Evolutionary conservation across 2,329 filamentous ascomycete species (phyloP).

Genomic region (Teratosphaeria gauchensis): DNA sequence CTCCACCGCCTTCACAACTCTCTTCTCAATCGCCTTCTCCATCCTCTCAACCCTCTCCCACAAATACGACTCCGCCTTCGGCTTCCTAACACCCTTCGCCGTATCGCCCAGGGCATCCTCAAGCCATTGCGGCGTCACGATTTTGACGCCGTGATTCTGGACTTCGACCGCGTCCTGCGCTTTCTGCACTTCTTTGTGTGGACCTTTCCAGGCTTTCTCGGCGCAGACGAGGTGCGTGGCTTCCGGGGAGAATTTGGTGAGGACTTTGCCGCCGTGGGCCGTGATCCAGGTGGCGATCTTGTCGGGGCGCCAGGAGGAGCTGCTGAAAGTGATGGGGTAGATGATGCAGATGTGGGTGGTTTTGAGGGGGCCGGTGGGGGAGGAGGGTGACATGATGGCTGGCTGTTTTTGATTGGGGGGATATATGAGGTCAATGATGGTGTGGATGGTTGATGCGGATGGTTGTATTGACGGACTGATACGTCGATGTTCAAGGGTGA

Average conservation of each 20-base stretch:
- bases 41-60: conserved; percentile 18
- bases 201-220: conserved; percentile 44
- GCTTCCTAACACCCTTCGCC: conserved; percentile 12
- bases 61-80: conserved; percentile 26
- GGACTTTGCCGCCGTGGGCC: conserved; percentile 47
- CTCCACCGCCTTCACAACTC: conserved; percentile 16
- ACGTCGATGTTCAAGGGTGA: background rate
- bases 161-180: conserved; percentile 4
- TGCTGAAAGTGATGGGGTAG: conserved; percentile 4
- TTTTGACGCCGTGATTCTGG: conserved; percentile 13
- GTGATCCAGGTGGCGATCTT: conserved; percentile 54
- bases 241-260: conserved; percentile 44
- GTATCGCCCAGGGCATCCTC: conserved; percentile 37
- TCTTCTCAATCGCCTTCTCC: conserved; percentile 20
- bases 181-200: conserved; percentile 1
- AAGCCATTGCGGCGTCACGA: conserved; percentile 37
- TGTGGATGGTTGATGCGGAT: background rate
- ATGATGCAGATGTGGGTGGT: conserved; percentile 7
- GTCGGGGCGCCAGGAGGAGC: conserved; percentile 9
- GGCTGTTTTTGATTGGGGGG: too few species aligned
- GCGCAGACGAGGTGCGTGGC: conserved; percentile 68
- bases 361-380: conserved; percentile 1
- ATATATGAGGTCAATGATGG: background rate
- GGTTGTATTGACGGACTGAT: background rate
- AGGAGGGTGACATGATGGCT: background rate